Evolutionary conservation across 2,329 filamentous ascomycete species (phyloP), one percentile per base, ranked within the genome.

Genomic region (Neofusicoccum sp.): DNA sequence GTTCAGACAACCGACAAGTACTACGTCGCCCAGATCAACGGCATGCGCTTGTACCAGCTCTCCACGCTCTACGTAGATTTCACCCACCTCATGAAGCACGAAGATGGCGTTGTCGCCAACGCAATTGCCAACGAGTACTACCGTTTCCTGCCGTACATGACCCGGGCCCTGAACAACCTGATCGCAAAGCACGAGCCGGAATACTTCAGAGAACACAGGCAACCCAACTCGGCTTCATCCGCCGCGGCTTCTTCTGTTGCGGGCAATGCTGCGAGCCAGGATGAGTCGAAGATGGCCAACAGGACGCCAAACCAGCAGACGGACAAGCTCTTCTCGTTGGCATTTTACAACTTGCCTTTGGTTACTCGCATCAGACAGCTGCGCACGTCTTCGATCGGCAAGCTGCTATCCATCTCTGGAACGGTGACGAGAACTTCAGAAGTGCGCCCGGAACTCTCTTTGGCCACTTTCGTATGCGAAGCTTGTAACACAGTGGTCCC

Each of bases 351-450:
- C 71, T 80, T 97, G 30, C 91, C 93, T 0, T 82, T 96, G 1
- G 89, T 96, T 12, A 95, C 91, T 1, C 84, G 93, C 65, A 86
- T 97, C 61, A 89, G 93, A 63, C 88, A 91, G 69, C 80, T 99
- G 64, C 88, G 95, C 33, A 96, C 95, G 28, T 84, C 86, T 64
- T 93, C 96, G 67, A 96, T 99, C 68, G 95, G 95, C 58, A 91
- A 93, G 71, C 84, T 99, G 44, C 85, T 96, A 5, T 97, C 95
- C 9, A 96, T 99, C 67, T 99, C 95, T 6, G 95, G 95, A 49
- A 99, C 95, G 0, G 93, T 96, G 30, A 99, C 95, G 1, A 86
- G 95, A 73, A 99, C 95, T 5, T 99, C 95, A 8, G 95, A 99
- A 80, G 95, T 99, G 26, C 86, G 95, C 34, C 95, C 95, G 0